Evolutionary conservation across 306 rosid genomes (phyloP).

Genomic region (Cucumis hystrix): DNA sequence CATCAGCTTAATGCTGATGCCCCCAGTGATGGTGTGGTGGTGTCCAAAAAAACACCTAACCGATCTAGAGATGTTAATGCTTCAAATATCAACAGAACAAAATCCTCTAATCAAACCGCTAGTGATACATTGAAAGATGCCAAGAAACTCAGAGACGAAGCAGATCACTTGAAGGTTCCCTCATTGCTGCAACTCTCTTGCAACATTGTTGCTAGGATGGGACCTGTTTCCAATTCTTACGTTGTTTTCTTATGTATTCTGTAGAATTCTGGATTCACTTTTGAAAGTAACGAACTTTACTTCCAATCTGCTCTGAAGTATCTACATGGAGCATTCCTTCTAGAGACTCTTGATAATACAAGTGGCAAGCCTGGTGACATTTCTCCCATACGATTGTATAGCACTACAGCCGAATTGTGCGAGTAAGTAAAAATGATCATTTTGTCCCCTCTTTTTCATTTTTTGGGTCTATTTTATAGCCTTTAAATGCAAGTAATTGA

Average conservation of each 20-base stretch:
- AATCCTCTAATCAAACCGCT: conserved; percentile 31
- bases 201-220: conserved; percentile 12
- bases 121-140: conserved; percentile 46
- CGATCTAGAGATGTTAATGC: neutral
- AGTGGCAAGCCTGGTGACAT: conserved; percentile 43
- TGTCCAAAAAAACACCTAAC: conserved; percentile 10
- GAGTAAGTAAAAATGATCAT: conserved; percentile 22
- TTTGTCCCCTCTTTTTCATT: neutral
- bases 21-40: conserved; percentile 18
- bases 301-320: conserved; percentile 80
- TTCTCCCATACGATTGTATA: conserved; percentile 46
- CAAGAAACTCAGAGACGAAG: conserved; percentile 40
- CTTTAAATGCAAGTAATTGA: neutral
- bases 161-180: conserved; percentile 56
- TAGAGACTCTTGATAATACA: conserved; percentile 39
- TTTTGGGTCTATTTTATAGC: neutral
- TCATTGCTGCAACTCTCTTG: conserved; percentile 13
- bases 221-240: neutral
- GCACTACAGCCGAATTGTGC: conserved; percentile 58
- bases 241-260: conserved; percentile 5
- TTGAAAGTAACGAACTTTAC: conserved; percentile 74
- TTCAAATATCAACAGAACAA: conserved; percentile 29
- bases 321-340: conserved; percentile 63
- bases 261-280: conserved; percentile 51
- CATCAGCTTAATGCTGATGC: conserved; percentile 22